Evolutionary conservation across 75 land plant species (phyloP).

Genomic region (Cunninghamia lanceolata): DNA sequence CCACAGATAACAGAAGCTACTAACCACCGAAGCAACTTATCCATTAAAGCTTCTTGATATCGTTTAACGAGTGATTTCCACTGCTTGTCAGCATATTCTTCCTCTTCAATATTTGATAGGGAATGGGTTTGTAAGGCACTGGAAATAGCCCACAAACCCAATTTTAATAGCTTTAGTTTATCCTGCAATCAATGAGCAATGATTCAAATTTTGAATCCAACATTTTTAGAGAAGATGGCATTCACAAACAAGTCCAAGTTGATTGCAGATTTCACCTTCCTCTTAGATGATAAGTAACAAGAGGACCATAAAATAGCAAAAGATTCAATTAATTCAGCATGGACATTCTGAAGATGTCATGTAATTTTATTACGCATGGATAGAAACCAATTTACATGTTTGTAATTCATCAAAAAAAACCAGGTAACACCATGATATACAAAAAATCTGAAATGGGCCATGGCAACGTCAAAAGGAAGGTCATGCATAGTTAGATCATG

Average conservation of each 20-base stretch:
- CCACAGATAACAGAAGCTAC: constrained; percentile 65
- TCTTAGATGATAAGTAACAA: not conserved
- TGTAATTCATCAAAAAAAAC: not conserved
- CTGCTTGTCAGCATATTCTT: constrained; percentile 9
- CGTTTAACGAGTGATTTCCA: not conserved
- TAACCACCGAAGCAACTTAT: constrained; percentile 68
- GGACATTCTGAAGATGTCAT: not conserved
- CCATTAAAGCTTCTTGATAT: constrained; percentile 29
- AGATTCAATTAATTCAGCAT: not conserved
- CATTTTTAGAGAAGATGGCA: not conserved
- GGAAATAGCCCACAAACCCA: constrained; percentile 51
- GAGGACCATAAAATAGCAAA: not conserved
- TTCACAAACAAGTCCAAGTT: not conserved
- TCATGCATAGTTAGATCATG: not conserved
- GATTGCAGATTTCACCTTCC: not conserved
- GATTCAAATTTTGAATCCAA: not conserved
- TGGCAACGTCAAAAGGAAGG: not conserved
- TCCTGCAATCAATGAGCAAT: constrained; percentile 30
- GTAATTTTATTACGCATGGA: not conserved
- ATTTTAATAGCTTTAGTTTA: constrained; percentile 29
- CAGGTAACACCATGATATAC: not conserved
- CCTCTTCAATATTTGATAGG: constrained; percentile 1
- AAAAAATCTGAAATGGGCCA: not conserved
- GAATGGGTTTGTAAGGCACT: constrained; percentile 21
- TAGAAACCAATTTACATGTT: not conserved